Evolutionary conservation across 352 stramenopile species (phyloP).

Genomic region (Thraustochytrium sp.): DNA sequence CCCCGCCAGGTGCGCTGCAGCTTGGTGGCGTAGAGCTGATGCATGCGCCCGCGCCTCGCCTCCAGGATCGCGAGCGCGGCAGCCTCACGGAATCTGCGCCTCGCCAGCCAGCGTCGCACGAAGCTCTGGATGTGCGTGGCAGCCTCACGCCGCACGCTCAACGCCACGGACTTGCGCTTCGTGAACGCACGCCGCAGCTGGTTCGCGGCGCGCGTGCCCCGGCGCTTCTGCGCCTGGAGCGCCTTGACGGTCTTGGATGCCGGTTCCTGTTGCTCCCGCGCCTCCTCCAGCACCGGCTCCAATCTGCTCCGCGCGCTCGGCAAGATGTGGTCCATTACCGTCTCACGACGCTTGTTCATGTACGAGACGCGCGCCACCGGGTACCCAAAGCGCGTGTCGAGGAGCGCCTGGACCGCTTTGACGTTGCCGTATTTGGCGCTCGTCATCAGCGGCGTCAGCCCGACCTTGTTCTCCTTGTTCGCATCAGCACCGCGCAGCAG

Average conservation of each 20-base stretch:
- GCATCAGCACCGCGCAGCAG: constrained; percentile 6
- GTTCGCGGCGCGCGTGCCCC: not conserved
- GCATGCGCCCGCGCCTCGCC: not conserved
- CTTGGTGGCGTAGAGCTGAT: not conserved
- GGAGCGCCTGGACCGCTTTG: not conserved
- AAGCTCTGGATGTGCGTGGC: not conserved
- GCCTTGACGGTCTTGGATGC: not conserved
- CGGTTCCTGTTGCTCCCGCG: not conserved
- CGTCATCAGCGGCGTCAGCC: constrained; percentile 16
- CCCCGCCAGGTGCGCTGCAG: not conserved
- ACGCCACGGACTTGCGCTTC: not conserved
- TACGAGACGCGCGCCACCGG: not conserved
- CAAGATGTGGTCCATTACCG: not conserved
- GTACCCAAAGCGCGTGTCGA: not conserved
- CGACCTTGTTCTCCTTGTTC: constrained; percentile 19
- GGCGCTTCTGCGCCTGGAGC: not conserved
- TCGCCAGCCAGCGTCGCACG: not conserved
- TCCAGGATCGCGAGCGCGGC: not conserved
- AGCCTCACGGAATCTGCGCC: not conserved
- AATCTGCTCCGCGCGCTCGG: not conserved
- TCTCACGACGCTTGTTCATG: not conserved
- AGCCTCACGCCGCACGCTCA: not conserved
- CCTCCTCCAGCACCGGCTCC: not conserved
- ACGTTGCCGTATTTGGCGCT: constrained; percentile 8
- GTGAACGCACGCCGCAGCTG: too few relatives aligned